Evolutionary conservation across 805 yeast genomes (phyloP).

Genomic region (Candida sonorensis): DNA sequence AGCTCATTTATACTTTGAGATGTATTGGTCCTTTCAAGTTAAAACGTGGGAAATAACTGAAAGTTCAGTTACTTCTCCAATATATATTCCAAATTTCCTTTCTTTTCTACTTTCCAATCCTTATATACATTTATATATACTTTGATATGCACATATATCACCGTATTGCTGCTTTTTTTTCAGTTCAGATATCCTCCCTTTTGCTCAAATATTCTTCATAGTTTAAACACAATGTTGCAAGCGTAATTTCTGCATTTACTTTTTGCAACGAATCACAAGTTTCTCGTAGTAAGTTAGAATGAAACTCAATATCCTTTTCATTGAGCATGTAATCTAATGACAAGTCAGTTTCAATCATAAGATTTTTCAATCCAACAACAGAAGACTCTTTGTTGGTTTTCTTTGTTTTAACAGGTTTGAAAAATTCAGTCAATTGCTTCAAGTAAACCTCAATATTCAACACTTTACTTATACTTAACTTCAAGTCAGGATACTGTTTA

Average conservation of each 20-base stretch:
- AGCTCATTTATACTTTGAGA: conserved; percentile 21
- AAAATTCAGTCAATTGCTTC: conserved; percentile 6
- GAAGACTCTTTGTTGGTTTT: conserved; percentile 8
- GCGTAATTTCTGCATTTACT: conserved; percentile 3
- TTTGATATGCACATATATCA: too few relatives aligned
- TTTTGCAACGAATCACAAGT: conserved; percentile 5
- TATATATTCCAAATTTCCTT: background rate
- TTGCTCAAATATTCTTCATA: too few relatives aligned
- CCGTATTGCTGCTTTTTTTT: too few relatives aligned
- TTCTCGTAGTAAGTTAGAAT: conserved; percentile 6
- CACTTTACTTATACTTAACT: conserved; percentile 23
- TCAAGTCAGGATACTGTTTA: conserved; percentile 32
- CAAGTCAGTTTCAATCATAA: conserved; percentile 51
- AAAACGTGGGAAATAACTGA: conserved; percentile 1
- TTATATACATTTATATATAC: background rate
- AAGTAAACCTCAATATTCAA: conserved; percentile 18
- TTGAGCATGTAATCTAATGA: conserved; percentile 21
- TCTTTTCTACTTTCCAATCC: background rate
- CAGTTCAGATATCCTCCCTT: too few relatives aligned
- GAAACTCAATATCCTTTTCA: conserved; percentile 4
- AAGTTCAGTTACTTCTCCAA: background rate
- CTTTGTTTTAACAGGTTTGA: conserved; percentile 13
- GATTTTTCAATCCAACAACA: conserved; percentile 18
- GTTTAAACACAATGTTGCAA: conserved; percentile 5
- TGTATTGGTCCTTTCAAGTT: conserved; percentile 21